Conservation (phyloP, 2,329 filamentous ascomycete species). For the Pseudocercospora pini-densiflorae region DNA sequence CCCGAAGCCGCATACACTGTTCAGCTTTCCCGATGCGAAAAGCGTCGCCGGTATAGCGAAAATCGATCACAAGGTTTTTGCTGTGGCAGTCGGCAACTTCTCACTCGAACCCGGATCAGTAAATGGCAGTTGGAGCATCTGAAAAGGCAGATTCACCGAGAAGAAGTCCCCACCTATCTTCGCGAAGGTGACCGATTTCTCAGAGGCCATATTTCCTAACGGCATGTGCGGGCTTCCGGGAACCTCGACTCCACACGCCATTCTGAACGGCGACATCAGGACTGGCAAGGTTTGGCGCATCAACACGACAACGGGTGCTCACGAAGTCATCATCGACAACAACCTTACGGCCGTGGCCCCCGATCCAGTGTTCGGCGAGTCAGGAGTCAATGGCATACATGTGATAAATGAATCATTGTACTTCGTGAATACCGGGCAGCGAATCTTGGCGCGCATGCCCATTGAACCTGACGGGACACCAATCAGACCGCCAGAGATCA, state of each 20-base stretch:
- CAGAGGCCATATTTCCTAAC: background rate
- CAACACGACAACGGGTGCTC: background rate
- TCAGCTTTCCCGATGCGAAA: background rate
- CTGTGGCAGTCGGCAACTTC: conserved; percentile 4
- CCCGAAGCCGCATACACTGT: background rate
- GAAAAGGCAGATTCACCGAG: background rate
- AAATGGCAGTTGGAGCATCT: conserved; percentile 7
- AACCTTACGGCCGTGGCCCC: background rate
- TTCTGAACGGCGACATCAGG: conserved; percentile 2
- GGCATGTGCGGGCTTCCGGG: background rate
- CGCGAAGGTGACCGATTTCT: background rate
- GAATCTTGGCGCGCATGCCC: background rate
- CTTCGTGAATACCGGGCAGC: background rate
- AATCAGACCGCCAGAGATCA: background rate
- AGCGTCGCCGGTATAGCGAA: background rate
- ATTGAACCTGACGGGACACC: background rate
- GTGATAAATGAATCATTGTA: background rate
- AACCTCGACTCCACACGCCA: background rate
- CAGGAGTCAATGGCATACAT: conserved; percentile 3
- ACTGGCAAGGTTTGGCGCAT: conserved; percentile 2
- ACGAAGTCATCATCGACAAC: conserved; percentile 4
- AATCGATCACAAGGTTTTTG: background rate
- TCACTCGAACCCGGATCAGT: background rate
- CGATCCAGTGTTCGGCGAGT: background rate
- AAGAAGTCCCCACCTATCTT: background rate